phyloP scores from a whole-genome alignment of 2,329 filamentous ascomycete species.

The Apiospora sp. region DNA sequence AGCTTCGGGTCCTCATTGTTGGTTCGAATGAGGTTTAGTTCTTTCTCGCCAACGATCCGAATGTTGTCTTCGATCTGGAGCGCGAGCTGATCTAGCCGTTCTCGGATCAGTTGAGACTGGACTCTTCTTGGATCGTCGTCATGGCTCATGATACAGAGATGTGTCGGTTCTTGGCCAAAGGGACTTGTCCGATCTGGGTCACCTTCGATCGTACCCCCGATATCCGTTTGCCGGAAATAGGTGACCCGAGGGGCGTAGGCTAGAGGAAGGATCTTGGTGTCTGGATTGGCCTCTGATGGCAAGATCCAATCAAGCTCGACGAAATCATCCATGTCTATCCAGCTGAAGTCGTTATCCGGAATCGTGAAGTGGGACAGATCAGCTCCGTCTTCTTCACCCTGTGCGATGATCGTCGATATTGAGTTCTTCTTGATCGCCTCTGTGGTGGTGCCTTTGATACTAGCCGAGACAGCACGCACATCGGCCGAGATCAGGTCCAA shows the following conservation, averaged over 20 bases:
- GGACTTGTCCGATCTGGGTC: constrained; percentile 84
- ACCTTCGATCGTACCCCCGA: constrained; percentile 79
- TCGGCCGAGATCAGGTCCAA: constrained; percentile 92
- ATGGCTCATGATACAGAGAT: constrained; percentile 93
- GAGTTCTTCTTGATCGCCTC: constrained; percentile 75
- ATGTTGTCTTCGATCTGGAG: constrained; percentile 80
- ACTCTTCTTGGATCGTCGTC: constrained; percentile 89
- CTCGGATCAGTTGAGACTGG: constrained; percentile 84
- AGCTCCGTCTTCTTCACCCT: constrained; percentile 64
- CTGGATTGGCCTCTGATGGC: constrained; percentile 86
- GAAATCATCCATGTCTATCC: constrained; percentile 99
- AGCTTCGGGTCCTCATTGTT: constrained; percentile 58
- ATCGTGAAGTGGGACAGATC: constrained; percentile 92
- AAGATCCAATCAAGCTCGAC: constrained; percentile 97
- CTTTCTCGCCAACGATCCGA: constrained; percentile 76
- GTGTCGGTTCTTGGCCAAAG: constrained; percentile 92
- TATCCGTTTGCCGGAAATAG: constrained; percentile 96
- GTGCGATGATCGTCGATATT: constrained; percentile 57
- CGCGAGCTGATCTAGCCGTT: constrained; percentile 79
- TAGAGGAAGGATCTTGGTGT: constrained; percentile 92
- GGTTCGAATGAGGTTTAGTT: constrained; percentile 68
- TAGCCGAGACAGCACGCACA: constrained; percentile 91
- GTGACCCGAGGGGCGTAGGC: constrained; percentile 94
- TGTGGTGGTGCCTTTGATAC: constrained; percentile 79
- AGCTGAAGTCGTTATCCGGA: constrained; percentile 91